Evolutionary conservation across 768 basidiomycete genomes (phyloP).

Genomic region (Podaxis rugospora): DNA sequence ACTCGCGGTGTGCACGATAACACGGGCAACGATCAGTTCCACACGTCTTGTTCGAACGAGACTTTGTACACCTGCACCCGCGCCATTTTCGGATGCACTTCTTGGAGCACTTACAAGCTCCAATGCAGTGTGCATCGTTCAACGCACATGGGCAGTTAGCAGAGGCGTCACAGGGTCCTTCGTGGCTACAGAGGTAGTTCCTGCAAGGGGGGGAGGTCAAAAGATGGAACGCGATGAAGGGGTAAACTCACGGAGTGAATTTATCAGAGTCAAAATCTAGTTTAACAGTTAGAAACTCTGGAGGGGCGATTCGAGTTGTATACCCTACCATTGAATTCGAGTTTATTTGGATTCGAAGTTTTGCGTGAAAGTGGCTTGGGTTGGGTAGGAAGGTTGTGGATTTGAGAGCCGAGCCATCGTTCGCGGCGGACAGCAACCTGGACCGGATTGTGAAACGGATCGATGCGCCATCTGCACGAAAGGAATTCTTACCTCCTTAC

Average conservation of each 20-base stretch:
- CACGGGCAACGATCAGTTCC: slow-evolving; percentile 33
- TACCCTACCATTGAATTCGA: slow-evolving; percentile 1
- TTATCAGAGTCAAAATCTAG: slow-evolving; percentile 2
- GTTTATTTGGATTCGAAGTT: neutral
- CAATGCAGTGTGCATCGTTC: slow-evolving; percentile 36
- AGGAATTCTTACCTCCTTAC: slow-evolving; percentile 35
- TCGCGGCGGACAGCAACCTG: slow-evolving; percentile 21
- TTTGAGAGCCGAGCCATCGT: slow-evolving; percentile 1
- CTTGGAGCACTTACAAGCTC: slow-evolving; percentile 42
- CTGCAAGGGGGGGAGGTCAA: slow-evolving; percentile 17
- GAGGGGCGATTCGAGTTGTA: neutral
- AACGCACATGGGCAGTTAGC: slow-evolving; percentile 36
- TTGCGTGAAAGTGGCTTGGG: neutral
- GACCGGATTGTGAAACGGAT: slow-evolving; percentile 14
- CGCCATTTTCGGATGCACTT: slow-evolving; percentile 39
- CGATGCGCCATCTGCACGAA: neutral
- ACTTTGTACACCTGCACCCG: slow-evolving; percentile 31
- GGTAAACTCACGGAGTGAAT: slow-evolving; percentile 11
- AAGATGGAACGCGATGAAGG: neutral
- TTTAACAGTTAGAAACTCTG: neutral
- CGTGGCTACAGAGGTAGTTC: slow-evolving; percentile 38
- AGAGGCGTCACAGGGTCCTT: slow-evolving; percentile 38
- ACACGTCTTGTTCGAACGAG: slow-evolving; percentile 14
- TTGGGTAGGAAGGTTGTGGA: neutral
- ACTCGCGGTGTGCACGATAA: slow-evolving; percentile 32